Conservation (phyloP, 805 yeast species). For the Candida qinlingensis region DNA sequence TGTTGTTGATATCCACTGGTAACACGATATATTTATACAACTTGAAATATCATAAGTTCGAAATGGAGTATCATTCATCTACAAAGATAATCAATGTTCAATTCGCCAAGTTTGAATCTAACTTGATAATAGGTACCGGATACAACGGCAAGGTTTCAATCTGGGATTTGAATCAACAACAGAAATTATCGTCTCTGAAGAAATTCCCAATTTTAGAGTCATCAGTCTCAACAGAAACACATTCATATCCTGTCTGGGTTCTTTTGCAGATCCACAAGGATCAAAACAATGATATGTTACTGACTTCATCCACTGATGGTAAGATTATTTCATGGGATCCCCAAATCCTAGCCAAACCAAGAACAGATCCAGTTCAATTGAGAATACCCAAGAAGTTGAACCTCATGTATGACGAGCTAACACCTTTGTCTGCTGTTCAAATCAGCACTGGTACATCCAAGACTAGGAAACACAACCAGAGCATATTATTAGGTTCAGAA, state of each 20-base stretch:
- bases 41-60: slow-evolving; percentile 23
- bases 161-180: slow-evolving; percentile 35
- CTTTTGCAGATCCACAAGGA: slow-evolving; percentile 14
- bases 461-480: not conserved
- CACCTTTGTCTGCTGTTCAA: slow-evolving; percentile 21
- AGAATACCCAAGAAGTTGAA: slow-evolving; percentile 20
- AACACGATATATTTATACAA: slow-evolving; percentile 17
- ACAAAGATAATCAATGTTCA: slow-evolving; percentile 34
- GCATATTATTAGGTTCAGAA: slow-evolving; percentile 26
- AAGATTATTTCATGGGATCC: slow-evolving; percentile 27
- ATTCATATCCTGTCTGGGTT: slow-evolving; percentile 22
- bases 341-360: slow-evolving; percentile 23
- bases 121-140: slow-evolving; percentile 43
- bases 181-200: slow-evolving; percentile 5
- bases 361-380: slow-evolving; percentile 17
- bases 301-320: slow-evolving; percentile 29
- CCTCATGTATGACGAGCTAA: slow-evolving; percentile 26
- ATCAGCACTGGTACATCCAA: slow-evolving; percentile 15
- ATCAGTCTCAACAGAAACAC: slow-evolving; percentile 12
- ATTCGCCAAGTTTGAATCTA: slow-evolving; percentile 35
- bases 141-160: slow-evolving; percentile 44
- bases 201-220: slow-evolving; percentile 16
- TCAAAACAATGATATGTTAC: slow-evolving; percentile 18
- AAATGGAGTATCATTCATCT: slow-evolving; percentile 35
- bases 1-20: slow-evolving; percentile 17